Base-by-base conservation (phyloP, 2,329 filamentous ascomycete species). In the Eutypella sp. region DNA sequence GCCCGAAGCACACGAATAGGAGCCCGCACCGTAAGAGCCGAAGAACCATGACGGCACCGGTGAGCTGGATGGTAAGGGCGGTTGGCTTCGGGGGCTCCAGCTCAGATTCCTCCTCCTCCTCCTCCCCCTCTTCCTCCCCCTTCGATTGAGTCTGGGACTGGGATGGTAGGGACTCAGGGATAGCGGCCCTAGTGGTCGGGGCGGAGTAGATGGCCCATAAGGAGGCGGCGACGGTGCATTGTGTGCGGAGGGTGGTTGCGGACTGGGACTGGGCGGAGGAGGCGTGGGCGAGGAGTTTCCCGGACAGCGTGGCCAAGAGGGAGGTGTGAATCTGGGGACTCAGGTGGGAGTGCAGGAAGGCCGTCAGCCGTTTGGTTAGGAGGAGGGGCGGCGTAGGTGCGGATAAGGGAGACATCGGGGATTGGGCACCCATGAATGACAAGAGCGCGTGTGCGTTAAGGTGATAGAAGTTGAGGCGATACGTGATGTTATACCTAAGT, bases 231-330 rank as follows among this genome's bases (percentile, higher is more conserved):
- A 84, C 78, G 47, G 81, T 84, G 55, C 78, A 78, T 61, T 84
- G 79, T 9, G 77, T 80, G 57, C 81, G 79, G 33, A 85, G 74
- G 18, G 73, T 68, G 48, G 74, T 67, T 54, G 81, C 77, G 41
- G 79, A 69, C 38, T 78, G 69, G 2, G 72, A n/a, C n/a, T n/a
- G n/a, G n/a, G n/a, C n/a, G n/a, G n/a, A 65, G 42, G 77, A 79
- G 33, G 80, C 76, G 61, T 82, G 79, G 46, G 81, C 77, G 53
- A 85, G 78, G 29, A 85, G 75, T 62, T 82, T 82, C 55, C 81
- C 81, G 33, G 77, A 75, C 1, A 75, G 70, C 3, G 79, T 81
- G 40, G 78, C 76, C 38, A 85, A 71, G 49, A 83, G 73, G 45
- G 80, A 73, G 3, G 79, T 81, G 49, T 79, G 78, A 25, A 84